Conservation (phyloP, 1,284 basidiomycete genomes). For the Tilletia indica region DNA sequence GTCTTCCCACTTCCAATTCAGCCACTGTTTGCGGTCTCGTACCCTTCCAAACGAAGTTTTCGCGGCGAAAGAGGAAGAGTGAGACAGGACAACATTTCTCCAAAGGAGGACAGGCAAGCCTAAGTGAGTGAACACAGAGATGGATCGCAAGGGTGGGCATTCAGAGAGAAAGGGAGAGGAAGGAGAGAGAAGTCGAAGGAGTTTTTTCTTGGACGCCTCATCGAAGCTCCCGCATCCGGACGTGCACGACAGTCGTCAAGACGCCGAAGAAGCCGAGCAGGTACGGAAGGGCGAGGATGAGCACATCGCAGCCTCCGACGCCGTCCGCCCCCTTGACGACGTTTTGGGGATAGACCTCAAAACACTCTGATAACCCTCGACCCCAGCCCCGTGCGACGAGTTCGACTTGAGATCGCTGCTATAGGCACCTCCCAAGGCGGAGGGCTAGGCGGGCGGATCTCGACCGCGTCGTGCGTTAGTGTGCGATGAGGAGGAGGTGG, state of each 20-base stretch:
- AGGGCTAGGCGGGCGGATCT: too few relatives aligned
- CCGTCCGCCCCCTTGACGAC: slow-evolving; percentile 17
- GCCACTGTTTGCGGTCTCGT: too few relatives aligned
- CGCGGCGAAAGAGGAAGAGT: too few relatives aligned
- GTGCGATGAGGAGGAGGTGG: slow-evolving; percentile 36
- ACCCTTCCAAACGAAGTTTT: too few relatives aligned
- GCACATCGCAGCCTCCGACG: slow-evolving; percentile 31
- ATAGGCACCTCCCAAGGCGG: too few relatives aligned
- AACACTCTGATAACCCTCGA: slow-evolving; percentile 2
- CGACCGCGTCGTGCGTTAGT: not conserved
- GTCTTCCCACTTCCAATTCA: not conserved
- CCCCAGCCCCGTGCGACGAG: not conserved
- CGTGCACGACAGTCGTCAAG: slow-evolving; percentile 27
- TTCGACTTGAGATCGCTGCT: too few relatives aligned
- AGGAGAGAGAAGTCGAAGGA: not conserved
- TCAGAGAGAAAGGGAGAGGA: not conserved
- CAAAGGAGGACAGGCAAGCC: too few relatives aligned
- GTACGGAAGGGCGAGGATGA: slow-evolving; percentile 39
- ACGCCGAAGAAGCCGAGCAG: slow-evolving; percentile 33
- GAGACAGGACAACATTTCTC: too few relatives aligned
- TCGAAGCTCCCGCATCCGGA: slow-evolving; percentile 32
- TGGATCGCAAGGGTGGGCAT: not conserved
- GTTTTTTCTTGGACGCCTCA: slow-evolving; percentile 12
- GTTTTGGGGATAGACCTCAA: not conserved
- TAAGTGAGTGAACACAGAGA: too few relatives aligned